phyloP scores from a whole-genome alignment of 371 early-diverging fungal genomes.

The Blakeslea trispora region DNA sequence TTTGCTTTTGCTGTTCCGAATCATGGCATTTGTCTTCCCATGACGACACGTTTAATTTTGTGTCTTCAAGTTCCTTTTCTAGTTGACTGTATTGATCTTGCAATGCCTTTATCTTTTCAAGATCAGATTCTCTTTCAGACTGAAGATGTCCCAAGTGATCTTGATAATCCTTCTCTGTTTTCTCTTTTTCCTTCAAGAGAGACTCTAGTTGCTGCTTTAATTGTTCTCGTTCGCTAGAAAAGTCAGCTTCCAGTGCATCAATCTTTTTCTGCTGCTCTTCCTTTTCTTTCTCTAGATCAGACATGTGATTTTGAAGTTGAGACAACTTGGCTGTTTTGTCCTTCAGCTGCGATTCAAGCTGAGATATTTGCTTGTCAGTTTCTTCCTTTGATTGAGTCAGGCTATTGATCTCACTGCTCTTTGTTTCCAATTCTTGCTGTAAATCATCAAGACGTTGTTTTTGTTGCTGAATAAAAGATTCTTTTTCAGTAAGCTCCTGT shows the following conservation, averaged over 20 bases:
- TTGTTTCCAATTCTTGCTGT: not conserved
- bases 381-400: not conserved
- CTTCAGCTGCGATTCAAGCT: slow-evolving; percentile 3
- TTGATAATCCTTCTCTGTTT: not conserved
- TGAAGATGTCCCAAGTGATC: not conserved
- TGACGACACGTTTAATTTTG: no score
- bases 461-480: no score
- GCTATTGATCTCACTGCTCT: slow-evolving; percentile 1
- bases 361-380: no score
- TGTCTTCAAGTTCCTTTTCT: no score
- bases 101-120: not conserved
- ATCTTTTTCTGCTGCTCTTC: not conserved
- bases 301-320: not conserved
- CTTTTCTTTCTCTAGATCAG: not conserved
- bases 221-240: no score
- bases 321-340: not conserved
- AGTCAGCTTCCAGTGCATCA: no score
- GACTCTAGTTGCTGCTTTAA: no score
- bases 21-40: no score
- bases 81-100: not conserved
- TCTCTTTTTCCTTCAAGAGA: not conserved
- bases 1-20: no score
- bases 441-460: no score
- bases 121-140: not conserved
- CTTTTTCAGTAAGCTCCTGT: no score